Base-by-base conservation (phyloP, 345 rosid genomes). In the Camelina laxa region DNA sequence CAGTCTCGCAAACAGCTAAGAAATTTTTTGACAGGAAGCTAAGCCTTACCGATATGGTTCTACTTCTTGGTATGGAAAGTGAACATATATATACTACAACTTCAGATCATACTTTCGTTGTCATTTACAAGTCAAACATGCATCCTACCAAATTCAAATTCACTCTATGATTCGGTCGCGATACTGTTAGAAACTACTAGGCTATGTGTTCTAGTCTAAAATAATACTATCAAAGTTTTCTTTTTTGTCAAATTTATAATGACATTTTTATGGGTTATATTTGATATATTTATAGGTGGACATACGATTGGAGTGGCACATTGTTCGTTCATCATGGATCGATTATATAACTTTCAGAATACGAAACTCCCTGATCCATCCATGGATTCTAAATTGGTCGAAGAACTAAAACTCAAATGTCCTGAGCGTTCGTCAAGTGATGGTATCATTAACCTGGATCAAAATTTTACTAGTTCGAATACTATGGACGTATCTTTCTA, bases 241-340 rank as follows among this genome's bases (percentile, higher is more conserved):
- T n/a, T n/a, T n/a, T n/a, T n/a, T n/a, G n/a, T n/a, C n/a, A 27
- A 14, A 47, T 20, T 9, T 2, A 27, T 27, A 15, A 11, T 30
- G 7, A 35, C 15, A 36, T 21, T 6, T 2, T 19, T 3, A 14
- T 14, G 7, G 7, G 5, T 6, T 3, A 11, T 4, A 8, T 13
- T 22, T 9, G 19, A 12, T 24, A 38, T 2, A 47, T 13, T 12
- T 21, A 59, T 45, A 74, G 92, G 90, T 27, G 90, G 88, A 14
- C 90, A 86, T 67, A 79, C 87, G 1, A 83, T 85, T 53, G 90
- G 89, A 9, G 82, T 78, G 7, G 11, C 80, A 27, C 87, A 85
- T 47, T 88, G 87, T 69, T 79, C 85, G 0, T 48, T 82, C 77
- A 48, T 86, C 59, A 58, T 22, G 36, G 75, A 86, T 39, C 78